Base-by-base conservation (phyloP, 139 green algal genomes). In the Pseudopediastrum boryanum region DNA sequence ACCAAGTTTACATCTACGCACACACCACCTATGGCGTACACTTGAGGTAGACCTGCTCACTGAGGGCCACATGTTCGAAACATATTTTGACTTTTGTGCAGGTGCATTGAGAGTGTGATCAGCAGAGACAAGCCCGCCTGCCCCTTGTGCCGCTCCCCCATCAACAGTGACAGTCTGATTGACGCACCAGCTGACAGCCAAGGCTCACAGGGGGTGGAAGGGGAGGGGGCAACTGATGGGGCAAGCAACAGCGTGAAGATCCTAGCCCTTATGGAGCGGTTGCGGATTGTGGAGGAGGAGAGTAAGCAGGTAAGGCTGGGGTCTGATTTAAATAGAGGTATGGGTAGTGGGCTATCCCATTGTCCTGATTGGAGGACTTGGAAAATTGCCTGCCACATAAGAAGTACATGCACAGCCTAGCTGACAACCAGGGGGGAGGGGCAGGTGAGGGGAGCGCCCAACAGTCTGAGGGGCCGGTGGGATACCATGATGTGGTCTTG, bases 41-140 rank as follows among this genome's bases (percentile, higher is more conserved):
- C n/a, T n/a, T n/a, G n/a, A n/a, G n/a, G n/a, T n/a, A n/a, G n/a
- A n/a, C n/a, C n/a, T 27, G 58, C 58, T 67, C 21, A 27, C 58
- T 16, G 10, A 16, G 58, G 25, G 35, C 21, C 58, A 67, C 58
- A 12, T 46, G 12, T 29, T 13, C n/a, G n/a, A 27, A 29, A 19
- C 27, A 44, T 27, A 12, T 12, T 46, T 44, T 71, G 62, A 51
- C 31, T 7, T 48, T 10, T 19, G 2, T 46, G 3, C 59, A 64
- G 58, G 48, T 91, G 82, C 79, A 92, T 92, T 61, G 56, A 83
- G 43, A 44, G 23, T 42, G 85, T 87, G 3, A 81, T 90, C 10
- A 39, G 43, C 9, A n/a, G 71, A 1, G 75, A 83, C 75, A 89
- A 88, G 70, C 63, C 79, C 8, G 39, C 66, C 19, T 92, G 88